Conservation (phyloP, 1,284 basidiomycete genomes). For the Sporisorium exsertum region DNA sequence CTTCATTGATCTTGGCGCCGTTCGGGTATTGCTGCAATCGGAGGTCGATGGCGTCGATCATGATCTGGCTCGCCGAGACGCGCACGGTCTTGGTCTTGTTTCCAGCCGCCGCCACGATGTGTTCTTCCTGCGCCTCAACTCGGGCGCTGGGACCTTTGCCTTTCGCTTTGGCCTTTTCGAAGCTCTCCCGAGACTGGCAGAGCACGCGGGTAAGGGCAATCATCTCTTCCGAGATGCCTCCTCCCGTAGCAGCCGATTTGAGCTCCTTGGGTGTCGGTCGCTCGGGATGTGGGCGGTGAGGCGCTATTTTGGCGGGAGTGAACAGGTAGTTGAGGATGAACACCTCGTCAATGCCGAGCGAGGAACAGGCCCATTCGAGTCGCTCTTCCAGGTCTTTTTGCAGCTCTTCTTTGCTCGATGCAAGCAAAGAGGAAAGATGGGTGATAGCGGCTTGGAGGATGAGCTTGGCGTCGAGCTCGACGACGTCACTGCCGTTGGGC, state of each 20-base stretch:
- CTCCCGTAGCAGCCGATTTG: constrained; percentile 70
- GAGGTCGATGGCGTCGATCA: constrained; percentile 47
- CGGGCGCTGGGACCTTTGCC: constrained; percentile 83
- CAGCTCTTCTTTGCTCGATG: constrained; percentile 11
- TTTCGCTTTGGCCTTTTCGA: constrained; percentile 76
- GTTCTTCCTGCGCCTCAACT: constrained; percentile 71
- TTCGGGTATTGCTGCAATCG: constrained; percentile 40
- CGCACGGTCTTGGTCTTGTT: constrained; percentile 12
- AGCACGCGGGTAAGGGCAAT: constrained; percentile 81
- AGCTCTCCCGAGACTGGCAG: constrained; percentile 75
- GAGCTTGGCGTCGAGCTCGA: constrained; percentile 85
- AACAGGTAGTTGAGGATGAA: constrained; percentile 62
- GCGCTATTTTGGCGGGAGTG: constrained; percentile 42
- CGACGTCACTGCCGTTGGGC: constrained; percentile 87
- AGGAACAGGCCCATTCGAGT: constrained; percentile 59
- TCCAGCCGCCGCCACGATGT: constrained; percentile 1
- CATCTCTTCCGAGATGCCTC: constrained; percentile 76
- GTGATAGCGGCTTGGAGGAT: constrained; percentile 72
- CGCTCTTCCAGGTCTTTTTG: constrained; percentile 38
- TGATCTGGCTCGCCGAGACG: constrained; percentile 32
- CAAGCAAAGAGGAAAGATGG: constrained; percentile 12
- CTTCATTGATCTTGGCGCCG: constrained; percentile 71
- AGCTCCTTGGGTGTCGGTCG: constrained; percentile 37
- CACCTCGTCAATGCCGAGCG: constrained; percentile 62
- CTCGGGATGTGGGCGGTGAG: constrained; percentile 47